phyloP scores from a whole-genome alignment of 2,329 filamentous ascomycete genomes.

The Neospermospora avenae region DNA sequence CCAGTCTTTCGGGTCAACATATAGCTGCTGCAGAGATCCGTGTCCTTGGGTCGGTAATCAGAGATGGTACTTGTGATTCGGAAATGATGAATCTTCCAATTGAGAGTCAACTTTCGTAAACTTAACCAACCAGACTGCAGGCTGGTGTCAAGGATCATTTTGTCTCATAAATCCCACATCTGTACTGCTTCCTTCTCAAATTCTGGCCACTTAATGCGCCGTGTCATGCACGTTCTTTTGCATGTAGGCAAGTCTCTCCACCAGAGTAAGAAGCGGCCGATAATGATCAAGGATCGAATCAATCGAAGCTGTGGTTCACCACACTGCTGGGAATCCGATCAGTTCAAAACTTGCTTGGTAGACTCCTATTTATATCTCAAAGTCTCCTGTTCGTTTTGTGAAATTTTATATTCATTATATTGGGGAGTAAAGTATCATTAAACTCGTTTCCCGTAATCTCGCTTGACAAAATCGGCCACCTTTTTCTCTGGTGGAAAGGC shows the following conservation, averaged over 20 bases:
- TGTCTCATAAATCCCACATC: not conserved
- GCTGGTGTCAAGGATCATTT: not conserved
- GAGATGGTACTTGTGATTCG: not conserved
- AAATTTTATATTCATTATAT: too few relatives aligned
- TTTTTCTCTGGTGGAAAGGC: too few relatives aligned
- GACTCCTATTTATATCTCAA: too few relatives aligned
- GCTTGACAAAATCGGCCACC: too few relatives aligned
- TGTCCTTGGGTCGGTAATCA: not conserved
- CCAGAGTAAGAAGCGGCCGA: too few relatives aligned
- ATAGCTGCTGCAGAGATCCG: not conserved
- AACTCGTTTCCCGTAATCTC: too few relatives aligned
- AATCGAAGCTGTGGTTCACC: too few relatives aligned
- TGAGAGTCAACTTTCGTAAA: not conserved
- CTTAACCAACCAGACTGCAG: not conserved
- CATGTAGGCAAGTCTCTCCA: conserved; percentile 3
- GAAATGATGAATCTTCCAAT: not conserved
- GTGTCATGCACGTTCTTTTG: not conserved
- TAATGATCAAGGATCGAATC: too few relatives aligned
- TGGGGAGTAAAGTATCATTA: too few relatives aligned
- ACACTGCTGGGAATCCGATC: too few relatives aligned
- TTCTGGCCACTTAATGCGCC: not conserved
- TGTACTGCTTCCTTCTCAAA: not conserved
- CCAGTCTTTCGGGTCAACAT: not conserved
- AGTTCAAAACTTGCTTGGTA: too few relatives aligned
- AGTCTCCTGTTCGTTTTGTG: too few relatives aligned